Percentiles rank a stretch among this genome's conserved stretches.
These are phyloP conservation scores for Annulohypoxylon stygium DNA, from an alignment of 495 filamentous ascomycete species.

Conservation along the genomic window DNA sequence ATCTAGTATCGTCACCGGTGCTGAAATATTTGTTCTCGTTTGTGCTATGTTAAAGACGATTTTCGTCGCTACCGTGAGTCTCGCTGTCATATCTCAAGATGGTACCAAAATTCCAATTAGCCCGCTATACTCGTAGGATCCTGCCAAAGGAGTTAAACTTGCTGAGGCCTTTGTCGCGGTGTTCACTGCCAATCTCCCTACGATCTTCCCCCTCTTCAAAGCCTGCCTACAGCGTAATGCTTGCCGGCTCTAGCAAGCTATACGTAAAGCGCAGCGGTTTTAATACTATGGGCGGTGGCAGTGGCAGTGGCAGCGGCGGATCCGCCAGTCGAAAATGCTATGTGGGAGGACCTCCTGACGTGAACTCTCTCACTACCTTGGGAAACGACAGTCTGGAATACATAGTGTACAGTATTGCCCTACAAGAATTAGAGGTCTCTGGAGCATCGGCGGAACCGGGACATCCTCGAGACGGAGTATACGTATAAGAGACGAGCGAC, in stretches of 20 bases:
- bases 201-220: slow-evolving; percentile 3
- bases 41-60: no score
- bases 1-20: no score
- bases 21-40: no score
- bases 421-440: background rate
- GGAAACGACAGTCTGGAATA: background rate
- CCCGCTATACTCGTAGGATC: no score
- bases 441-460: background rate
- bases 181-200: background rate
- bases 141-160: background rate
- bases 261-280: background rate
- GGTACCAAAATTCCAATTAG: no score
- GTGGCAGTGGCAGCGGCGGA: background rate
- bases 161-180: slow-evolving; percentile 4
- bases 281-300: background rate
- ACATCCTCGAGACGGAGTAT: slow-evolving; percentile 2
- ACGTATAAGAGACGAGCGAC: background rate
- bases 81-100: no score
- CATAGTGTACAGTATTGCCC: background rate
- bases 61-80: no score
- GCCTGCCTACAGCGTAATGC: background rate
- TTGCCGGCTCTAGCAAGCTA: background rate
- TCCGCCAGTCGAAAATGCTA: background rate
- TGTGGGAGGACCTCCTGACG: background rate
- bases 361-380: background rate